phyloP scores from a whole-genome alignment of 1,284 basidiomycete species.

The Somion occarium region DNA sequence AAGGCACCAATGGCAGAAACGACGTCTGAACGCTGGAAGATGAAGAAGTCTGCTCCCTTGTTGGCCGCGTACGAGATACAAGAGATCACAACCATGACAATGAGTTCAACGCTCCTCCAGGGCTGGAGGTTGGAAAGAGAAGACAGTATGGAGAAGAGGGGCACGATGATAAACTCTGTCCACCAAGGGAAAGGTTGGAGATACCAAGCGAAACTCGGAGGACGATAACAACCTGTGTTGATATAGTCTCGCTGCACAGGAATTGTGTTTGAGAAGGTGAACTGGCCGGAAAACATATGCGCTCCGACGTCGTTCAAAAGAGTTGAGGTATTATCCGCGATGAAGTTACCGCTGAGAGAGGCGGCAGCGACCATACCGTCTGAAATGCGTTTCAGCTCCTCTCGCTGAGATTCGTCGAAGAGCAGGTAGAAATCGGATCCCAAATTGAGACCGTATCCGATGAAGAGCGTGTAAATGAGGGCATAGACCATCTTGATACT shows the following conservation, averaged over 20 bases:
- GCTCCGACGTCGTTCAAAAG: slow-evolving; percentile 30
- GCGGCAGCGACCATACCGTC: slow-evolving; percentile 43
- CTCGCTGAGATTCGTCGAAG: slow-evolving; percentile 61
- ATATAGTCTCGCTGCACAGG: slow-evolving; percentile 40
- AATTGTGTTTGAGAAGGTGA: slow-evolving; percentile 66
- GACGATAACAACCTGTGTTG: slow-evolving; percentile 65
- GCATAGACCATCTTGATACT: slow-evolving; percentile 90
- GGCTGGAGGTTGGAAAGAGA: slow-evolving; percentile 80
- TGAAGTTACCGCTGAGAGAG: slow-evolving; percentile 61
- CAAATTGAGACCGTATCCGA: slow-evolving; percentile 86
- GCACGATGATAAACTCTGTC: slow-evolving; percentile 77
- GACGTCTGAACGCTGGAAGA: slow-evolving; percentile 80
- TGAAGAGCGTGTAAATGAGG: slow-evolving; percentile 84
- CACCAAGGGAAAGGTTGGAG: slow-evolving; percentile 74
- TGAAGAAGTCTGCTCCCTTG: slow-evolving; percentile 77
- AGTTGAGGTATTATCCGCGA: slow-evolving; percentile 56
- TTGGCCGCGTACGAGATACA: slow-evolving; percentile 76
- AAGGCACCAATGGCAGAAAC: slow-evolving; percentile 85
- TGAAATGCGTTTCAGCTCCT: slow-evolving; percentile 47
- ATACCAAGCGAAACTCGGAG: slow-evolving; percentile 66
- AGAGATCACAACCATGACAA: slow-evolving; percentile 83
- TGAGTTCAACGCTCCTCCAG: slow-evolving; percentile 61
- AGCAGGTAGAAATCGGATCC: slow-evolving; percentile 84
- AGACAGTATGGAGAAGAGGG: slow-evolving; percentile 71
- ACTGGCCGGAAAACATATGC: slow-evolving; percentile 58